Evolutionary conservation across 768 basidiomycete species (phyloP).

Genomic region (Suillus occidentalis): DNA sequence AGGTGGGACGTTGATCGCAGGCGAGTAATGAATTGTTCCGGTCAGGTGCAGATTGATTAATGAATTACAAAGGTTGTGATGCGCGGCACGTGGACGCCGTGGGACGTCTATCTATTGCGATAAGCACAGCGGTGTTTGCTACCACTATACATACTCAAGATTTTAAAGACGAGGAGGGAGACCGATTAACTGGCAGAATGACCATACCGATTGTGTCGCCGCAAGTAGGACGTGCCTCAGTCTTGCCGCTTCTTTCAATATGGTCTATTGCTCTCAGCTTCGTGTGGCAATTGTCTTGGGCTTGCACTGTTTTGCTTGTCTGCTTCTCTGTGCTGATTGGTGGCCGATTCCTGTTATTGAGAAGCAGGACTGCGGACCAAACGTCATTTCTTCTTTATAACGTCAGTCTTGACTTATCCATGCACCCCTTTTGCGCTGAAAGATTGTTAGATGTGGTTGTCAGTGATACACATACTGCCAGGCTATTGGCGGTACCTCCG

Average conservation of each 20-base stretch:
- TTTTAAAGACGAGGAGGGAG: background rate
- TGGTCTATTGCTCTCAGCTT: background rate
- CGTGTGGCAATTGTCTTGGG: background rate
- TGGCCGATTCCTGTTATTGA: background rate
- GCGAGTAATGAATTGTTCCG: background rate
- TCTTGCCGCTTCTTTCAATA: background rate
- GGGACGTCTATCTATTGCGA: background rate
- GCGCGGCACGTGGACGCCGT: background rate
- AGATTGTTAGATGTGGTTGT: background rate
- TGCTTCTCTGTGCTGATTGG: background rate
- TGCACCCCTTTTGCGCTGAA: background rate
- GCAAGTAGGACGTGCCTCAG: background rate
- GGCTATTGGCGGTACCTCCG: background rate
- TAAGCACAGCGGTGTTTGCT: background rate
- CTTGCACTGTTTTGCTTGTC: background rate
- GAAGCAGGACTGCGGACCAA: background rate
- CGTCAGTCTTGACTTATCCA: background rate
- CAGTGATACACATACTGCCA: background rate
- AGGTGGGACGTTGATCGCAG: background rate
- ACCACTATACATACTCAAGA: background rate
- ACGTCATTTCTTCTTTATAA: background rate
- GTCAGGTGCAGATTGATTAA: background rate
- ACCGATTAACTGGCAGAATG: background rate
- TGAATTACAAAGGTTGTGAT: background rate
- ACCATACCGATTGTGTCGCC: background rate